Evolutionary conservation across 2,329 filamentous ascomycete species (phyloP).

Genomic region (Thielaviopsis punctulata): DNA sequence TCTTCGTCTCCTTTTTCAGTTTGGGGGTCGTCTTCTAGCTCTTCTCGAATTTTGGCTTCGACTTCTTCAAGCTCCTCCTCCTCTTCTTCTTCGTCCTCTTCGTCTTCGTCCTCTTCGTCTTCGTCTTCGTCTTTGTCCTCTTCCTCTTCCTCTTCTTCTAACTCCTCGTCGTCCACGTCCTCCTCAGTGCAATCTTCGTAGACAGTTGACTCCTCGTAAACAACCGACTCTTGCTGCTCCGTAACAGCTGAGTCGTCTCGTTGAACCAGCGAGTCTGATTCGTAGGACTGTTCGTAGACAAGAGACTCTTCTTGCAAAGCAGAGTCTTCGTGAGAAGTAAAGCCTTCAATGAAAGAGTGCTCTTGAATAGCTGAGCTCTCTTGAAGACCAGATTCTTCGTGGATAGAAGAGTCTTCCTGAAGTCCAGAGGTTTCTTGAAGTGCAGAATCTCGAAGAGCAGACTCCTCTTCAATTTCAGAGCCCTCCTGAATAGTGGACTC

Average conservation of each 20-base stretch:
- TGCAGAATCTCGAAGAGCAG: too few relatives aligned
- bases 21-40: background rate
- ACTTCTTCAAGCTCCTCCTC: background rate
- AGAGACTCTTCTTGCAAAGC: background rate
- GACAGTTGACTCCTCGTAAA: background rate
- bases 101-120: slow-evolving; percentile 3
- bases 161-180: background rate
- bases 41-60: background rate
- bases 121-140: background rate
- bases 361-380: too few relatives aligned
- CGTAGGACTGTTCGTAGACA: too few relatives aligned
- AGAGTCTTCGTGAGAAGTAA: too few relatives aligned
- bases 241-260: background rate
- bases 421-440: too few relatives aligned
- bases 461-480: too few relatives aligned
- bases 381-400: too few relatives aligned
- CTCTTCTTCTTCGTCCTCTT: background rate
- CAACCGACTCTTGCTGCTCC: background rate
- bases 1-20: background rate
- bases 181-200: background rate
- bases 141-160: background rate
- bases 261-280: too few relatives aligned
- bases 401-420: too few relatives aligned
- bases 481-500: too few relatives aligned
- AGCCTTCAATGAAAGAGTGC: too few relatives aligned